Evolutionary conservation across 192 early-diverging fungal genomes (phyloP), one percentile per base, ranked within the genome.

Genomic region (Coemansia reversa): DNA sequence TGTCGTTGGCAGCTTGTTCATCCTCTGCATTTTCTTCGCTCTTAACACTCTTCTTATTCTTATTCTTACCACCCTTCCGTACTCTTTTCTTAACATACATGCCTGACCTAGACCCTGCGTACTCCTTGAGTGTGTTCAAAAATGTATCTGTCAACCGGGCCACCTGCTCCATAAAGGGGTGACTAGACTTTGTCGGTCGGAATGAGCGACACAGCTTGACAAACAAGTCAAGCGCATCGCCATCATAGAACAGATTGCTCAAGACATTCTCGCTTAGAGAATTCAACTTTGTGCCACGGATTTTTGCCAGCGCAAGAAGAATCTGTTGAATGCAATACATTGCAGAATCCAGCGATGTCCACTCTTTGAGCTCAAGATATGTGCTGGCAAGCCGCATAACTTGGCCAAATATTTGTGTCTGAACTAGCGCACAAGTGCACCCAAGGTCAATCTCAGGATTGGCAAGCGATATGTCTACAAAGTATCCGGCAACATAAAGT

Each of bases 281-380:
- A 3, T 72, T 66, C 22, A 81, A 73, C 51, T 75, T 75, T 16
- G 69, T 67, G 28, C 55, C 70, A 20, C 78, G 72, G 66, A 81
- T 81, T 48, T 58, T 67, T 16, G 45, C 25, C 47, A 81, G 58
- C 24, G 74, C 50, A 24, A 71, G 30, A 23, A 81, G 69, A 12
- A 75, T 66, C 55, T 74, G 72, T 62, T 75, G 68, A 28, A 75
- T 72, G 45, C 78, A 75, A 59, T 81, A 75, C 78, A 81, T 81
- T 19, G 73, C 60, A n/a, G 66, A 56, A 49, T 69, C 69, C 11
- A 81, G 68, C 24, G 59, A 50, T 4, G 54, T 9, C 73, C 78
- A 75, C 28, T 72, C 59, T 20, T 67, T 70, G 20, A 81, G 69
- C 58, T 81, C 78, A 14, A 72, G 22, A 25, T 72, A 75, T 1